Evolutionary conservation across 2,329 filamentous ascomycete genomes (phyloP).

Genomic region (Colletotrichum nymphaeae): DNA sequence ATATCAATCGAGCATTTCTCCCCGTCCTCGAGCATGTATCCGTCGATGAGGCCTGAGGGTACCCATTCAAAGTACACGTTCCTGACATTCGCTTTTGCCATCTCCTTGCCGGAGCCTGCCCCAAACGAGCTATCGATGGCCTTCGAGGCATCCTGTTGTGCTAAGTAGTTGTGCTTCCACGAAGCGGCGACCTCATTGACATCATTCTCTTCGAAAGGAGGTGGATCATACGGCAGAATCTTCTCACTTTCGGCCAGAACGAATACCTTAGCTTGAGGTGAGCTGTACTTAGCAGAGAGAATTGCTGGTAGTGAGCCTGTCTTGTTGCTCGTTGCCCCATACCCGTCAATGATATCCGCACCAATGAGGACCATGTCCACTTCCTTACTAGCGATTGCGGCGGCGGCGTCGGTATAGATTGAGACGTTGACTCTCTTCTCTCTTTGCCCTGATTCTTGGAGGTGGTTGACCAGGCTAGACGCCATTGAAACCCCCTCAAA

Average conservation of each 20-base stretch:
- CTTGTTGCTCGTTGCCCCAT: conserved; percentile 74
- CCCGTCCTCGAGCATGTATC: conserved; percentile 67
- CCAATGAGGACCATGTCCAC: conserved; percentile 71
- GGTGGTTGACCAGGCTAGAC: conserved; percentile 48
- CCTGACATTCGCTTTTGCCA: conserved; percentile 43
- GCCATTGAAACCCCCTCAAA: conserved; percentile 73
- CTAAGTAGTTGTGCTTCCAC: conserved; percentile 51
- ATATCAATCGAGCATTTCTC: conserved; percentile 54
- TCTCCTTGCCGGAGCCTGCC: not conserved
- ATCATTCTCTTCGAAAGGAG: conserved; percentile 59
- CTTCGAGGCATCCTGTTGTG: not conserved
- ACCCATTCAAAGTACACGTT: conserved; percentile 74
- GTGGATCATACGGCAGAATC: conserved; percentile 58
- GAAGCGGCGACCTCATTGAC: conserved; percentile 58
- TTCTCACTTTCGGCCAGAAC: conserved; percentile 72
- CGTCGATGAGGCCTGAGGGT: conserved; percentile 59
- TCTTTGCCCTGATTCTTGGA: conserved; percentile 38
- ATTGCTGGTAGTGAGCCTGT: conserved; percentile 71
- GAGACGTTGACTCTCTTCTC: conserved; percentile 51
- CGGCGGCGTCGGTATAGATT: conserved; percentile 70
- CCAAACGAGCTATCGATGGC: conserved; percentile 32
- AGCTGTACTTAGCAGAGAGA: conserved; percentile 63
- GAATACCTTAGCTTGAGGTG: conserved; percentile 59
- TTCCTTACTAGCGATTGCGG: conserved; percentile 61
- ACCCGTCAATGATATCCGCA: conserved; percentile 69